Base-by-base conservation (phyloP, 768 basidiomycete genomes). In the Hericium coralloides region DNA sequence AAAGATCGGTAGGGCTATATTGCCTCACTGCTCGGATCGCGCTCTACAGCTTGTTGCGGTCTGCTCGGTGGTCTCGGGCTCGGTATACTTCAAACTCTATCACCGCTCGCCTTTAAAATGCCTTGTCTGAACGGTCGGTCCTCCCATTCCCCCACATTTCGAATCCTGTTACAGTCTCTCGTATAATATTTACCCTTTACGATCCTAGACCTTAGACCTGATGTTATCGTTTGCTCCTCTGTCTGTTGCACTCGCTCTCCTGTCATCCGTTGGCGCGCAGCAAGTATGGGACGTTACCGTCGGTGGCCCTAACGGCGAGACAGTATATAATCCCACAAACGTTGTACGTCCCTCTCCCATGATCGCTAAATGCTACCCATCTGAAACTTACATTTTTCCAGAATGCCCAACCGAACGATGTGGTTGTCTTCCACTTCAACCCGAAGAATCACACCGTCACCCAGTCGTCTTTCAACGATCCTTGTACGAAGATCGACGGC, bases 361-460 rank as follows among this genome's bases (percentile, higher is more conserved):
- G 31, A 45, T 45, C 6, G 20, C n/a, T n/a, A 3, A 9, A 14
- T 45, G 6, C 3, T 45, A 18, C 17, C n/a, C 15, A 45, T 45
- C n/a, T 45, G 20, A 20, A 18, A 14, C 14, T 38, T 38, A 3
- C 26, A 4, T 12, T 5, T 25, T 25, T 37, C 31, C 38, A 52
- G 52, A 36, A 31, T 12, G 52, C 52, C 15, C 37, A 36, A 20
- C 52, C 52, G 4, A 37, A 67, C 4, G 69, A 70, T 51, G 52
- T 26, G 2, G 53, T 70, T 57, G 12, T 18, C 9, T 70, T 68
- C 59, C 39, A 20, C 2, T 70, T 67, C 65, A 37, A 60, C 17
- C 55, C 58, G 52, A 69, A 68, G 52, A 70, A 68, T 55, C 70
- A 70, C 60, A 62, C 60, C 5, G 68, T 66, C 12, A 67, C 66